These are phyloP conservation scores for Corniculantispora saksenae DNA, from an alignment of 2,329 filamentous ascomycete genomes.

Conservation along the genomic window DNA sequence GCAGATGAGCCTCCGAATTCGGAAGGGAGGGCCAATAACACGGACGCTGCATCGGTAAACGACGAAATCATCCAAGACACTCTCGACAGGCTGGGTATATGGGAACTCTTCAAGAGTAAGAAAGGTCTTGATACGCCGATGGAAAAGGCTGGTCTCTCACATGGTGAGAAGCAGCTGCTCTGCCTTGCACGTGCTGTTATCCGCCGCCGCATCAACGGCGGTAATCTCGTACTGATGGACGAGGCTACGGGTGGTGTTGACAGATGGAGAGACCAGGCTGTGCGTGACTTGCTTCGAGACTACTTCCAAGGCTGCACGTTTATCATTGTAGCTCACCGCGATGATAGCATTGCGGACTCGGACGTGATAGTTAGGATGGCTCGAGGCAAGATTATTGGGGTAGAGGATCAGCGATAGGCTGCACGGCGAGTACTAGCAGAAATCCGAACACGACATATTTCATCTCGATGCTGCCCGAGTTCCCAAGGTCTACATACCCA, in stretches of 20 bases:
- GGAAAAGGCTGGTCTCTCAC: conserved; percentile 44
- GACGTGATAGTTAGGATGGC: not conserved
- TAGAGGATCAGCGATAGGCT: no score
- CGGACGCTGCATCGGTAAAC: not conserved
- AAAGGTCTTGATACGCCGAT: not conserved
- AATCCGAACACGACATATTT: no score
- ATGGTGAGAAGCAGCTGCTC: conserved; percentile 68
- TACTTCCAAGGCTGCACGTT: not conserved
- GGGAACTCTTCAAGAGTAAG: not conserved
- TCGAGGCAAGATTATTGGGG: no score
- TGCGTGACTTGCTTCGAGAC: not conserved
- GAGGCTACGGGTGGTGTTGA: conserved; percentile 4
- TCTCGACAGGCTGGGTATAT: not conserved
- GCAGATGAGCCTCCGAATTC: no score
- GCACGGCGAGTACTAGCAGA: no score
- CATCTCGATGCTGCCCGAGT: no score
- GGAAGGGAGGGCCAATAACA: not conserved
- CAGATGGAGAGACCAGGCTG: not conserved
- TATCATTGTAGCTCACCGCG: conserved; percentile 2
- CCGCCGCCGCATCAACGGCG: not conserved
- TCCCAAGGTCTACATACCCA: no score
- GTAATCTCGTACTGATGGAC: not conserved
- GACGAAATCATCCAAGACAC: no score
- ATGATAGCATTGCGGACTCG: not conserved
- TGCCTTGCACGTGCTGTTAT: conserved; percentile 59